Conservation (phyloP, 1,284 basidiomycete species). For the Leccinum insolens region DNA sequence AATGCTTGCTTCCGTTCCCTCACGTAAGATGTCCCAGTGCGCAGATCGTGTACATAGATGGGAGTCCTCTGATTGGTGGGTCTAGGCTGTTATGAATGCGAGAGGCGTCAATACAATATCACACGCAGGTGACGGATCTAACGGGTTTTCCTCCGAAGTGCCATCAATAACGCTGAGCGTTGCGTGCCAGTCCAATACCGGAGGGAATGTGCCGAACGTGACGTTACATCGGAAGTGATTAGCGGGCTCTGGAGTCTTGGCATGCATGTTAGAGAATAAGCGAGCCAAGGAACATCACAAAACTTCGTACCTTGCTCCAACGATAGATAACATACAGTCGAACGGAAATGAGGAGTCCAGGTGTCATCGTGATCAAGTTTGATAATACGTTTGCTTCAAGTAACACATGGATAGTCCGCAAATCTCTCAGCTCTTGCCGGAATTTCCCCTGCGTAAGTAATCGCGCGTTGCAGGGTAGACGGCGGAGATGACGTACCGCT, state of each 20-base stretch:
- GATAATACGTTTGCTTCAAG: neutral
- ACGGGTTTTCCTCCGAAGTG: neutral
- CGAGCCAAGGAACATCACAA: neutral
- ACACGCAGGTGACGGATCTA: neutral
- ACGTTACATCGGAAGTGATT: neutral
- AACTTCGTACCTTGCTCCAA: neutral
- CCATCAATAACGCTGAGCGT: neutral
- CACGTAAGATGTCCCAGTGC: neutral
- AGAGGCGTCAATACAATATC: neutral
- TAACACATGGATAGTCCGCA: neutral
- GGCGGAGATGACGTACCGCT: neutral
- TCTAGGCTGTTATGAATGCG: neutral
- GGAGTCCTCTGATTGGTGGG: slow-evolving; percentile 2
- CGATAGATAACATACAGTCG: neutral
- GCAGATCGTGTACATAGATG: neutral
- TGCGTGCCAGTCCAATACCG: neutral
- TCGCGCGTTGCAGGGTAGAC: neutral
- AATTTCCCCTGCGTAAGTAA: neutral
- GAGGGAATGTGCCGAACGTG: neutral
- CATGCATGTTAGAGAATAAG: neutral
- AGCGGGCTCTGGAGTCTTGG: neutral
- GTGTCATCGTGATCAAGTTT: neutral
- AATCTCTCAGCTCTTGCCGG: neutral
- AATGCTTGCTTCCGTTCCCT: neutral
- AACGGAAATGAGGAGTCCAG: neutral